Conservation (phyloP, 352 stramenopile species). For the Globisporangium mamillatum region DNA sequence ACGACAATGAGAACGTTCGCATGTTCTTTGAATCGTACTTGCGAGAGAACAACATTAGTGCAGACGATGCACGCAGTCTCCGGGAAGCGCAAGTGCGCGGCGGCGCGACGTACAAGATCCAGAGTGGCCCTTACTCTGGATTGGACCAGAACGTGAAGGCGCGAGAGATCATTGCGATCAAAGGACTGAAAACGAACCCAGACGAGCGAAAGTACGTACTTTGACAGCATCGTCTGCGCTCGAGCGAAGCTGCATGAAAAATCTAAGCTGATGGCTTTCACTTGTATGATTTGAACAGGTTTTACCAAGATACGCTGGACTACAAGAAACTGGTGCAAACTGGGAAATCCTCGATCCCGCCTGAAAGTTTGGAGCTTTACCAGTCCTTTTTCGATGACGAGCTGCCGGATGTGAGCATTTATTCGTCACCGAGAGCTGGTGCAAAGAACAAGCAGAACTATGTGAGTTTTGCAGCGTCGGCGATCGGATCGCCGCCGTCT, state of each 20-base stretch:
- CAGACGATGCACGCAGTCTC: conserved; percentile 59
- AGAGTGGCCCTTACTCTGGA: conserved; percentile 66
- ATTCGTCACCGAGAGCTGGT: conserved; percentile 19
- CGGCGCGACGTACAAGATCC: conserved; percentile 80
- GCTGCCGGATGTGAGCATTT: conserved; percentile 56
- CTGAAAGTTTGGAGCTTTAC: conserved; percentile 72
- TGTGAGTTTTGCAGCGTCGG: conserved; percentile 21
- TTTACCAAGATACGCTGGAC: conserved; percentile 70
- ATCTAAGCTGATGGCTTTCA: background rate
- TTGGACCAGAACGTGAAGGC: conserved; percentile 83
- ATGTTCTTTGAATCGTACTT: conserved; percentile 82
- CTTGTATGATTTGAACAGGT: conserved; percentile 19
- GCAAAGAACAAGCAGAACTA: conserved; percentile 6
- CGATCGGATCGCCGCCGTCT: conserved; percentile 12
- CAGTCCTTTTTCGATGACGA: conserved; percentile 81
- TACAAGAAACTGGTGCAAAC: conserved; percentile 64
- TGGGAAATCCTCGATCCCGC: conserved; percentile 45
- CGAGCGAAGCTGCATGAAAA: too few relatives aligned
- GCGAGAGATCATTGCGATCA: conserved; percentile 64
- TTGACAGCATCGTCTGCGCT: background rate
- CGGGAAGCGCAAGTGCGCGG: conserved; percentile 63
- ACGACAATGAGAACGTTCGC: conserved; percentile 72
- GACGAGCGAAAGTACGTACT: conserved; percentile 56
- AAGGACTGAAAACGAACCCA: conserved; percentile 68
- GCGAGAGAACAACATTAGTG: conserved; percentile 70